Base-by-base conservation (phyloP, 2,329 filamentous ascomycete species). In the Epichloe gansuensis region DNA sequence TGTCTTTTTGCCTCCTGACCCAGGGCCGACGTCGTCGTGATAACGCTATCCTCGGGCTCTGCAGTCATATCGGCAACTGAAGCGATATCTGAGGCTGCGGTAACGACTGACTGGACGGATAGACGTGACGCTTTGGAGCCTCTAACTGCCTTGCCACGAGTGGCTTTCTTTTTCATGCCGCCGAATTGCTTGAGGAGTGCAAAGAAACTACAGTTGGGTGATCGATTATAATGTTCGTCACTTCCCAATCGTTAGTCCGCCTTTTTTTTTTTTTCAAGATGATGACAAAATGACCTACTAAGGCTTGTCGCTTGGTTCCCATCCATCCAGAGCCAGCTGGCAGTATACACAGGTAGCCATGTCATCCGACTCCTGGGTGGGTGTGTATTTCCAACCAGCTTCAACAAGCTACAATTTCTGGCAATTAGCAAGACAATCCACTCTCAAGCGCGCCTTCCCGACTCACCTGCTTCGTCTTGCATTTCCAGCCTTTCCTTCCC, bases 331-430 rank as follows among this genome's bases (percentile, higher is more conserved):
- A 11, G 86, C 89, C 15, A 97, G 72, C 53, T 86, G 82, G 71
- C 93, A 98, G 69, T 97, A 96, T 31, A 87, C 78, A 65, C 93
- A 98, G 11, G 86, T 93, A 9, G 88, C 88, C 71, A 91, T 88
- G 67, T 98, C 93, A 58, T 93, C 85, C 12, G 83, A 88, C 44
- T 91, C 89, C 44, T 80, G 72, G 5, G 82, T 88, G 0, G 93
- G 91, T 25, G 90, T 94, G 69, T 91, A 96, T 64, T 86, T 90
- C 91, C 91, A 98, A 11, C 93, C 93, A 31, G 89, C 88, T 58
- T 91, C 88, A 37, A 88, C 88, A 72, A 97, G 83, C 83, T 93
- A 61, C 7, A n/a, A 8, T 41, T 11, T 13, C 12, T 25, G 13
- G 9, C 21, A 45, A 46, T 58, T 49, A 56, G 54, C 37, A 47